These are phyloP conservation scores for Multifurca ochricompacta DNA, from an alignment of 768 basidiomycete species.

Conservation along the genomic window DNA sequence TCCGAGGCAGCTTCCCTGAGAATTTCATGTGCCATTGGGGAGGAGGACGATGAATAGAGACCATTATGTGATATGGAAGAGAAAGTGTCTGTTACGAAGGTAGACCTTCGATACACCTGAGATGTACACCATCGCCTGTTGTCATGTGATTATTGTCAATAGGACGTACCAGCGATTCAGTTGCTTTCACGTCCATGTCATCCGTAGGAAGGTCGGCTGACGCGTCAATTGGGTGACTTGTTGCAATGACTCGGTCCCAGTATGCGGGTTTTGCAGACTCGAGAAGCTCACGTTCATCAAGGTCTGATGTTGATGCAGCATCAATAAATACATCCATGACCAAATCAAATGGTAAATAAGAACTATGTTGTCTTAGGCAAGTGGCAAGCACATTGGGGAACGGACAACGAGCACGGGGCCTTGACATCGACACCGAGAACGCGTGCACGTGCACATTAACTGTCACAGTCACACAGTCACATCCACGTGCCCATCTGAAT, in stretches of 20 bases:
- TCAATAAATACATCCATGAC: neutral
- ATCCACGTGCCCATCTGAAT: no score
- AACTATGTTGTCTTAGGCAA: neutral
- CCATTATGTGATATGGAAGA: neutral
- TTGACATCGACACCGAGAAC: neutral
- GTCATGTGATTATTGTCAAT: neutral
- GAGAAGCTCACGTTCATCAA: conserved; percentile 14
- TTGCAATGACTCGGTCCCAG: conserved; percentile 8
- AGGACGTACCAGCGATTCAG: neutral
- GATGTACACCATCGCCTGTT: conserved; percentile 7
- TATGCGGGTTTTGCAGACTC: conserved; percentile 12
- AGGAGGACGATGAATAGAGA: neutral
- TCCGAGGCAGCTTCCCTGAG: neutral
- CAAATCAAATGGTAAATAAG: neutral
- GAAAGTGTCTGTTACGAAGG: neutral
- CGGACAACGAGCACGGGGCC: neutral
- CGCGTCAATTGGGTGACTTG: neutral
- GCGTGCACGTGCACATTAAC: neutral
- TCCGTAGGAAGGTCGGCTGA: neutral
- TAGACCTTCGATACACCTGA: neutral
- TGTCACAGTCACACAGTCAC: conserved; percentile 12
- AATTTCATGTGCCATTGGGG: neutral
- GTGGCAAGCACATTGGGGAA: neutral
- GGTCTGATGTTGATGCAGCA: conserved; percentile 12
- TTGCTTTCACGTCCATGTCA: neutral